Evolutionary conservation across 2,329 filamentous ascomycete species (phyloP).

Genomic region (Diaporthe sp.): DNA sequence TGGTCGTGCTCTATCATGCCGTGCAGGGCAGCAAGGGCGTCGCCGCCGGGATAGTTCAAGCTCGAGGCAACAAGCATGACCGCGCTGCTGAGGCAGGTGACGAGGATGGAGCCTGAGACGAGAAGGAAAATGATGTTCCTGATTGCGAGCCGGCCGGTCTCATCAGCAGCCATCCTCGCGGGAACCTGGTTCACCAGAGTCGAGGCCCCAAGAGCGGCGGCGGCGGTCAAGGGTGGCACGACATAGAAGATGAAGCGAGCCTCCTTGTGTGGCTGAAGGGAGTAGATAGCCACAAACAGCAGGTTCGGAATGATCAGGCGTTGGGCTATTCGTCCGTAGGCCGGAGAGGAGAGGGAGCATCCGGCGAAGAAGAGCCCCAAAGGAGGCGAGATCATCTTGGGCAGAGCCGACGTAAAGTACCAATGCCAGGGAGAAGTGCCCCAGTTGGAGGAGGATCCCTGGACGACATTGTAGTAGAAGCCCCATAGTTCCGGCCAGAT

Average conservation of each 20-base stretch:
- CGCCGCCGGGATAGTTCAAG: slow-evolving; percentile 93
- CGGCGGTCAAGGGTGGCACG: slow-evolving; percentile 83
- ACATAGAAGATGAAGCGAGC: slow-evolving; percentile 94
- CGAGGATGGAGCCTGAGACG: slow-evolving; percentile 67
- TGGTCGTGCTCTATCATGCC: slow-evolving; percentile 51
- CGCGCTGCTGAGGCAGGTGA: slow-evolving; percentile 74
- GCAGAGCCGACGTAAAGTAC: slow-evolving; percentile 87
- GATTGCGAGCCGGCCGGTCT: slow-evolving; percentile 60
- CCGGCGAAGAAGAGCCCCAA: slow-evolving; percentile 71
- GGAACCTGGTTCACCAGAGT: slow-evolving; percentile 69
- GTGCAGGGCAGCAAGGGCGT: slow-evolving; percentile 75
- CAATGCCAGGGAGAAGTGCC: slow-evolving; percentile 88
- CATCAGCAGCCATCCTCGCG: slow-evolving; percentile 30
- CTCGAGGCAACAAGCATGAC: slow-evolving; percentile 83
- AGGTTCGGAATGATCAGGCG: slow-evolving; percentile 76
- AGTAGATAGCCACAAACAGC: slow-evolving; percentile 84
- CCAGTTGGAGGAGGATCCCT: slow-evolving; percentile 88
- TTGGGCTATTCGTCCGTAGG: slow-evolving; percentile 58
- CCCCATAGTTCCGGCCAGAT: slow-evolving; percentile 92
- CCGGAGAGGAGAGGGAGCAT: slow-evolving; percentile 64
- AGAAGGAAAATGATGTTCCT: slow-evolving; percentile 61
- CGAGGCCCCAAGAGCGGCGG: slow-evolving; percentile 80
- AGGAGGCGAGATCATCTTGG: slow-evolving; percentile 88
- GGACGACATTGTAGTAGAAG: slow-evolving; percentile 92
- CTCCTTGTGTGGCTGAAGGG: slow-evolving; percentile 93